Conservation (phyloP, 2,329 filamentous ascomycete species). For the Fusarium foetens region DNA sequence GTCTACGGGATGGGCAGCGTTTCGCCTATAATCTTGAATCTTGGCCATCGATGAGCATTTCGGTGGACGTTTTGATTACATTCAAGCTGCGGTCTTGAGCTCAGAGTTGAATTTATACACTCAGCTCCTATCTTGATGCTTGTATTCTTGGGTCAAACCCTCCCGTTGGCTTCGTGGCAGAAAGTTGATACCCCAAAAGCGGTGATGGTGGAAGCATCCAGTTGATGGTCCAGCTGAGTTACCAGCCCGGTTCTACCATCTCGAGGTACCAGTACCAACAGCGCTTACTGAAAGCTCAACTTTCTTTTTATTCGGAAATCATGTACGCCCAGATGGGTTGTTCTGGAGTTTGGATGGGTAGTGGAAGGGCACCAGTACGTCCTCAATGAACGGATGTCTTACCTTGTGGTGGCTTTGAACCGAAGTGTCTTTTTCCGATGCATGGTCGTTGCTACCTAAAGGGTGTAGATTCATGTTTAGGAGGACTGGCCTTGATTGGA, state of each 20-base stretch:
- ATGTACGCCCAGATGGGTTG: slow-evolving; percentile 31
- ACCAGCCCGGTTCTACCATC: slow-evolving; percentile 17
- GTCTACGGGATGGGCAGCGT: slow-evolving; percentile 9
- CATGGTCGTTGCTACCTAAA: slow-evolving; percentile 25
- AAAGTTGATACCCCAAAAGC: slow-evolving; percentile 53
- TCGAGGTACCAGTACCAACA: slow-evolving; percentile 29
- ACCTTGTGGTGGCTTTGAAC: slow-evolving; percentile 26
- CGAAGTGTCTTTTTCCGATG: slow-evolving; percentile 12
- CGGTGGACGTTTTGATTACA: slow-evolving; percentile 14
- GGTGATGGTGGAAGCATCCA: slow-evolving; percentile 38
- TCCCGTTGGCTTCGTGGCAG: slow-evolving; percentile 42
- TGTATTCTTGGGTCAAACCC: slow-evolving; percentile 41
- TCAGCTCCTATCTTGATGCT: slow-evolving; percentile 42
- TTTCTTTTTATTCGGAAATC: slow-evolving; percentile 28
- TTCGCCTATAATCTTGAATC: slow-evolving; percentile 33
- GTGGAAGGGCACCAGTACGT: slow-evolving; percentile 22
- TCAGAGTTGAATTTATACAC: slow-evolving; percentile 29
- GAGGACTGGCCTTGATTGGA: slow-evolving; percentile 18
- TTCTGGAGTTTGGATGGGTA: slow-evolving; percentile 34
- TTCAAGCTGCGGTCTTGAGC: slow-evolving; percentile 27
- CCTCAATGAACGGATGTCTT: slow-evolving; percentile 18
- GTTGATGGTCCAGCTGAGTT: slow-evolving; percentile 36
- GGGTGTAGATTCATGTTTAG: slow-evolving; percentile 13
- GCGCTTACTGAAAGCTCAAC: slow-evolving; percentile 32
- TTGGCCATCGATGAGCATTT: slow-evolving; percentile 17